phyloP scores from a whole-genome alignment of 1,284 basidiomycete genomes.

The Ustilago nuda region DNA sequence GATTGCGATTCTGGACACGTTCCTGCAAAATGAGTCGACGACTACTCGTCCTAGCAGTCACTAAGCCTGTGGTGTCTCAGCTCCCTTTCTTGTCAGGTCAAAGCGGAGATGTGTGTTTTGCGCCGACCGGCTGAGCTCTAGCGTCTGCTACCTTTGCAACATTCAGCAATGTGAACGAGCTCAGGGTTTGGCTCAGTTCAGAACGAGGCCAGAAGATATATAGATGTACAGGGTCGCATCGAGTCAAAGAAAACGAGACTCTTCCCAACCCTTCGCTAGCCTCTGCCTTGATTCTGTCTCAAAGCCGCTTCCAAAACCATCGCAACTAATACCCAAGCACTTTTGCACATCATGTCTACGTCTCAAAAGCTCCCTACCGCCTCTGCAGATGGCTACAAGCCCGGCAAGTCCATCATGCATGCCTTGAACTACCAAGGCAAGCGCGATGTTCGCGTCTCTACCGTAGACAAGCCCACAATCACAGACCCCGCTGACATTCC shows the following conservation, averaged over 20 bases:
- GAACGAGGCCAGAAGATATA: neutral
- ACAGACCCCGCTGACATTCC: conserved; percentile 77
- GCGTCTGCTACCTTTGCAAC: neutral
- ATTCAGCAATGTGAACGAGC: neutral
- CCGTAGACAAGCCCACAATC: conserved; percentile 75
- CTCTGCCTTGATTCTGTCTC: neutral
- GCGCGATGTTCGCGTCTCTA: conserved; percentile 69
- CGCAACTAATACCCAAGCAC: neutral
- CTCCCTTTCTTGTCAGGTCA: neutral
- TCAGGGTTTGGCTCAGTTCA: neutral
- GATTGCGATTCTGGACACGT: neutral
- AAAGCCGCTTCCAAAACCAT: neutral
- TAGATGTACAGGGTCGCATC: neutral
- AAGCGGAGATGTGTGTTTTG: neutral
- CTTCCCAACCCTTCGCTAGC: neutral
- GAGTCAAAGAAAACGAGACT: neutral
- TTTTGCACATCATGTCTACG: neutral
- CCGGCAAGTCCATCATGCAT: conserved; percentile 38
- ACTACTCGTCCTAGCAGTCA: neutral
- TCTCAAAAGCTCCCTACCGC: conserved; percentile 25
- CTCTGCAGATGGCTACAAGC: conserved; percentile 32
- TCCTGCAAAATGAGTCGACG: neutral
- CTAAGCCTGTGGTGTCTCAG: neutral
- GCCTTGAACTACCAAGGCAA: conserved; percentile 79
- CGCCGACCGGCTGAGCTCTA: neutral